Evolutionary conservation across 2,329 filamentous ascomycete species (phyloP), one percentile per base, ranked within the genome.

Genomic region (Coniochaeta sp.): DNA sequence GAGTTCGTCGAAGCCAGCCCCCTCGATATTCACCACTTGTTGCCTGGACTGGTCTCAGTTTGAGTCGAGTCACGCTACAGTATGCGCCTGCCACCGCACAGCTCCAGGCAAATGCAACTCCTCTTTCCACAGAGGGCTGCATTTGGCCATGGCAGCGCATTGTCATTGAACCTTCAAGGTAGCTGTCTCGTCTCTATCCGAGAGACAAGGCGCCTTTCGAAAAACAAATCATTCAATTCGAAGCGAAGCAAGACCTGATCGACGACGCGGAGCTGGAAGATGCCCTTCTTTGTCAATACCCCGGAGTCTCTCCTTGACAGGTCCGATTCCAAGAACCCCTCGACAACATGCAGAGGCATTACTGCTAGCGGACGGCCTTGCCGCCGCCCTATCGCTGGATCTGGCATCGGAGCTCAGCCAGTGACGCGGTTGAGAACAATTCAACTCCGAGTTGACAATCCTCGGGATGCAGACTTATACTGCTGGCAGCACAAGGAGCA

Each of bases 401-500:
- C 72, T 65, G 71, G 63, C 66, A 73, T 60, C 62, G 67, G 61
- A 58, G 71, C 69, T 67, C 62, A 65, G 61, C 66, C 62, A 62
- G 68, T 63, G 61, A 67, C 65, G 58, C 62, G 59, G 40, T 47
- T 61, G 9, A 70, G 65, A 63, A 61, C 71, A 68, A 60, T 70
- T 62, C 64, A 67, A 24, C 68, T 74, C 16, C 71, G 76, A 67
- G 74, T 77, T 6, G 75, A 77, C 59, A 81, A 85, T 62, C 80
- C 82, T 2, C 75, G 78, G 60, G 80, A 84, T 55, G 81, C 85
- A 62, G 79, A 75, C n/a, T 82, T 88, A 57, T 97, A 92, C 75
- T 98, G 93, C 79, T 96, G 90, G 89, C 92, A 97, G 72, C 95
- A 99, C 77, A 93, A 90, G 71, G 91, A 95, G 60, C 95, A 99